A percentile compares a stretch with the other conserved stretches of the same genome.
These are phyloP conservation scores for Cucurbita maxima DNA, from an alignment of 306 rosid genomes.

Conservation along the genomic window DNA sequence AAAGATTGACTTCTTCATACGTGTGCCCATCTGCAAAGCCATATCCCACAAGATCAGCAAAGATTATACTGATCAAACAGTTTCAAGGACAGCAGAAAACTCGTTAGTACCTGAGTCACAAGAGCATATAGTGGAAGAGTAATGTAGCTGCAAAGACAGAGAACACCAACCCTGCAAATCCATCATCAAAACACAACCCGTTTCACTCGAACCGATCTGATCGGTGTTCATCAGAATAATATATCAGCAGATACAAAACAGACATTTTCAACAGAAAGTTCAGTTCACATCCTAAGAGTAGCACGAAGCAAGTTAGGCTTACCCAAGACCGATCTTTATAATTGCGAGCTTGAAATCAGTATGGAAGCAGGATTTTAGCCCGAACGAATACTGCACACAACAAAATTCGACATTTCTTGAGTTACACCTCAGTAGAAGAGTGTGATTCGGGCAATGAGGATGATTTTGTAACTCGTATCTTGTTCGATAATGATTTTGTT, in stretches of 20 bases:
- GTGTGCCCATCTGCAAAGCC: constrained; percentile 67
- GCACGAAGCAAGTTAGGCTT: constrained; percentile 13
- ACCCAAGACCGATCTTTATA: constrained; percentile 52
- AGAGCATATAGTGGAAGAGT: constrained; percentile 91
- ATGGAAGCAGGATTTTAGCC: constrained; percentile 66
- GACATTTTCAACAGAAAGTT: neutral
- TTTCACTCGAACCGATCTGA: neutral
- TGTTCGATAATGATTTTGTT: neutral
- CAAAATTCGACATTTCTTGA: constrained; percentile 2
- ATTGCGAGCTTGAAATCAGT: constrained; percentile 43
- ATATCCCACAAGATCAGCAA: neutral
- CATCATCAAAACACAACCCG: neutral
- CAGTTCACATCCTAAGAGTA: neutral
- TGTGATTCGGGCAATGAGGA: neutral
- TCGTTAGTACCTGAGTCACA: constrained; percentile 59
- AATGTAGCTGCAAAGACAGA: constrained; percentile 73
- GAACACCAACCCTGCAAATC: constrained; percentile 37
- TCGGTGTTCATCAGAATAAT: neutral
- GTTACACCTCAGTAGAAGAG: neutral
- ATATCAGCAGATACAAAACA: neutral
- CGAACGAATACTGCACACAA: constrained; percentile 63
- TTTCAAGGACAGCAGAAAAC: neutral
- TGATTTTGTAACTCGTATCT: neutral
- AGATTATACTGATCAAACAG: neutral
- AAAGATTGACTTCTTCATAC: constrained; percentile 65